phyloP scores from a whole-genome alignment of 1,139 yeast species.

The Kodamaea sp. region DNA sequence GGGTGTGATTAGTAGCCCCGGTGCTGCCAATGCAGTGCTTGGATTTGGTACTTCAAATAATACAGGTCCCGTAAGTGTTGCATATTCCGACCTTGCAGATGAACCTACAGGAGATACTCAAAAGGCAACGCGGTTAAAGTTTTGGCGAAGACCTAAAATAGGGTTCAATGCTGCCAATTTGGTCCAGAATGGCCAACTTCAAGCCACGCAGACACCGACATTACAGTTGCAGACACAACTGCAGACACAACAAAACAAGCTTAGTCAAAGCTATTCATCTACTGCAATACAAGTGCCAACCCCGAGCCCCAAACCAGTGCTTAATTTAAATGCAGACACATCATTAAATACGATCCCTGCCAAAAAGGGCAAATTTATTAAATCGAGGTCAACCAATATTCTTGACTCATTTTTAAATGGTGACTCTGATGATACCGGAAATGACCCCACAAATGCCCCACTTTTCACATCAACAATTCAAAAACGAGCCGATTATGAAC shows the following conservation, averaged over 20 bases:
- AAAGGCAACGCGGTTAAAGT: conserved; percentile 45
- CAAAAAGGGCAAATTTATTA: conserved; percentile 24
- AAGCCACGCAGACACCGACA: conserved; percentile 3
- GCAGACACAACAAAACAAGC: conserved; percentile 9
- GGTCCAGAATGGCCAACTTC: conserved; percentile 4
- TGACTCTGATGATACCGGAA: conserved; percentile 11
- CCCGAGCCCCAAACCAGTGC: conserved; percentile 8
- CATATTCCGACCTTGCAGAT: conserved; percentile 14
- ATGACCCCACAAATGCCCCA: conserved; percentile 18
- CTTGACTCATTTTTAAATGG: conserved; percentile 34
- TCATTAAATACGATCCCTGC: conserved; percentile 3
- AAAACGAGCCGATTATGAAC: conserved; percentile 58
- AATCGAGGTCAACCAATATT: conserved; percentile 49
- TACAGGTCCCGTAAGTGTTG: conserved; percentile 3
- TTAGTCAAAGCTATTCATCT: conserved; percentile 15
- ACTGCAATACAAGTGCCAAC: conserved; percentile 14
- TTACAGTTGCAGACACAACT: conserved; percentile 4
- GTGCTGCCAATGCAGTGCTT: too few relatives aligned
- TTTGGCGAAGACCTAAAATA: conserved; percentile 53
- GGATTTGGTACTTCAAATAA: too few relatives aligned
- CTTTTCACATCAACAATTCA: conserved; percentile 52
- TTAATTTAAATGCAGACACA: not conserved
- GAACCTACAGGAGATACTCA: conserved; percentile 40
- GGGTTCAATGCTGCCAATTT: conserved; percentile 15
- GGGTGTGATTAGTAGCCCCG: not conserved